These are phyloP conservation scores for Lumnitzera racemosa DNA, from an alignment of 345 rosid genomes.

Conservation along the genomic window DNA sequence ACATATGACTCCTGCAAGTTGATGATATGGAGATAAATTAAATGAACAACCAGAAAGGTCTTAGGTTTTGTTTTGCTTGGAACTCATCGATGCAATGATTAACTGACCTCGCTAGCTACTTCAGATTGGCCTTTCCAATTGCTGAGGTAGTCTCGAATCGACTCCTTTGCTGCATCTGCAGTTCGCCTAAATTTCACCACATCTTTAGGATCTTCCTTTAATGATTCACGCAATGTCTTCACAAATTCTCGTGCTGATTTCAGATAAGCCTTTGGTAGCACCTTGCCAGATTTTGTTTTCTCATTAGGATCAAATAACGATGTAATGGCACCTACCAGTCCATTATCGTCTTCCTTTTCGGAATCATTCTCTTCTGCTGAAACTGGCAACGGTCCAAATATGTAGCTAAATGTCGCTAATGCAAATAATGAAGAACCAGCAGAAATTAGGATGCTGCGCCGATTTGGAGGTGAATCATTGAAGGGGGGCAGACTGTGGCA, in stretches of 20 bases:
- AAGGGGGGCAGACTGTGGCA: slow-evolving; percentile 10
- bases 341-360: slow-evolving; percentile 33
- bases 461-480: slow-evolving; percentile 19
- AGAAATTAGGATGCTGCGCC: slow-evolving; percentile 24
- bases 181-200: slow-evolving; percentile 59
- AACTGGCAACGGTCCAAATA: slow-evolving; percentile 20
- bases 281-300: slow-evolving; percentile 65
- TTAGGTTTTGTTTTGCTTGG: too few species aligned
- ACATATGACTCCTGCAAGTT: slow-evolving; percentile 66
- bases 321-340: slow-evolving; percentile 52
- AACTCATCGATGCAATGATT: not conserved
- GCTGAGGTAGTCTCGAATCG: slow-evolving; percentile 69
- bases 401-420: slow-evolving; percentile 18
- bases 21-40: not conserved
- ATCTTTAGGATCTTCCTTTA: slow-evolving; percentile 73
- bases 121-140: slow-evolving; percentile 68
- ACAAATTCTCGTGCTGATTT: slow-evolving; percentile 82
- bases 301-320: slow-evolving; percentile 74
- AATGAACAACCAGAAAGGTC: not conserved
- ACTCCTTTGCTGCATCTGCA: slow-evolving; percentile 91
- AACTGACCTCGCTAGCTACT: slow-evolving; percentile 44
- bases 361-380: slow-evolving; percentile 28
- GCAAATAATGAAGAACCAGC: slow-evolving; percentile 24
- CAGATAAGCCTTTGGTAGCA: slow-evolving; percentile 82
- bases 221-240: slow-evolving; percentile 67